Conservation (phyloP, 257 asterid genomes). For the Ajuga chamaepitys region DNA sequence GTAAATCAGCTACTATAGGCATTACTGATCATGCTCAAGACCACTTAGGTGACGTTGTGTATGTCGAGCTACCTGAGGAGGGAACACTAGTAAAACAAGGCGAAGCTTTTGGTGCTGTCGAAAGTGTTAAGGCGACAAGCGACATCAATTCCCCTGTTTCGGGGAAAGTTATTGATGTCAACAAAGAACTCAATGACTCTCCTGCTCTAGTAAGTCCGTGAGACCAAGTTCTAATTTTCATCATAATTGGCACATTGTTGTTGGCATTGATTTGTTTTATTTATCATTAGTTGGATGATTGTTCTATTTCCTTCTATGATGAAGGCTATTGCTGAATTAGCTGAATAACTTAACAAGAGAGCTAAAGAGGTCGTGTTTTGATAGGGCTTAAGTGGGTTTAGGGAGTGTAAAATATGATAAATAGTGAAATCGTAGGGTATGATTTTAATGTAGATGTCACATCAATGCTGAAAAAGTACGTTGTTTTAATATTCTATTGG, state of each 20-base stretch:
- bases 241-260: background rate
- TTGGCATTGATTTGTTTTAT: background rate
- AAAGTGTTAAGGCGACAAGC: conserved; percentile 94
- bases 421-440: no score
- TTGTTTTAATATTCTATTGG: no score
- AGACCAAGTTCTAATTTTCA: background rate
- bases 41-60: conserved; percentile 95
- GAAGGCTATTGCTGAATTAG: background rate
- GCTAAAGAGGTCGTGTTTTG: background rate
- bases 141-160: conserved; percentile 91
- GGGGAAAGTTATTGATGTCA: conserved; percentile 76
- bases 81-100: conserved; percentile 69
- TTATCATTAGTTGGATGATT: background rate
- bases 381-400: no score
- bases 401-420: no score
- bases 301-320: background rate
- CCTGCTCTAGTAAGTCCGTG: conserved; percentile 76
- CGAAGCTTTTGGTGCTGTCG: conserved; percentile 87
- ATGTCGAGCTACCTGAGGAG: conserved; percentile 78
- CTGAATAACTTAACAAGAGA: background rate
- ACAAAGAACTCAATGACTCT: conserved; percentile 51
- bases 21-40: conserved; percentile 93
- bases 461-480: no score
- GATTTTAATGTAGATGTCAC: no score
- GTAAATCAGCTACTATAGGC: conserved; percentile 74